phyloP scores from a whole-genome alignment of 805 yeast species.

The Clavispora carvajalis region DNA sequence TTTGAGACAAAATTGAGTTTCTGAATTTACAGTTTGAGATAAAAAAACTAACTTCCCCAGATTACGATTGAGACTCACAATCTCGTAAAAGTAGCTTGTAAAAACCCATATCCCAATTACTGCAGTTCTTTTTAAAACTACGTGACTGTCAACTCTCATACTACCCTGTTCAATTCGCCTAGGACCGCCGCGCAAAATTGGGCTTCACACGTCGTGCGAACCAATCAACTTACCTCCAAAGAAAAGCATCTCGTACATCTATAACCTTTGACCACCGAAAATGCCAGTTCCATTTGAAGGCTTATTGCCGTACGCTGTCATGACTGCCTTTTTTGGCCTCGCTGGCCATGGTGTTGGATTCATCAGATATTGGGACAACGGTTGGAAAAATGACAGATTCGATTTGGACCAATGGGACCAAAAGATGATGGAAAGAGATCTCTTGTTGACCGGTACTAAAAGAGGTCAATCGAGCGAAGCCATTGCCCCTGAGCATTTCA shows the following conservation, averaged over 20 bases:
- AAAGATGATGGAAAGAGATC: conserved; percentile 63
- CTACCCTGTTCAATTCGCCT: too few relatives aligned
- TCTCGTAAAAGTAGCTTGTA: too few relatives aligned
- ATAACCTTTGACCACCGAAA: conserved; percentile 7
- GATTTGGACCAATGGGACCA: conserved; percentile 41
- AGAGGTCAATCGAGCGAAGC: conserved; percentile 66
- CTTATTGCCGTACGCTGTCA: conserved; percentile 40
- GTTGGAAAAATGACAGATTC: conserved; percentile 43
- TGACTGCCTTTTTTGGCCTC: conserved; percentile 40
- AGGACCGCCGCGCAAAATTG: background rate
- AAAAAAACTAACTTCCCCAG: too few relatives aligned
- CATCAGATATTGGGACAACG: conserved; percentile 45
- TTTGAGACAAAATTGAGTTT: too few relatives aligned
- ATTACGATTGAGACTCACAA: too few relatives aligned
- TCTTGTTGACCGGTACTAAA: conserved; percentile 66
- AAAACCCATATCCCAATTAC: too few relatives aligned
- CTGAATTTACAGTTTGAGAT: too few relatives aligned
- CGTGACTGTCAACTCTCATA: too few relatives aligned
- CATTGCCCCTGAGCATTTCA: conserved; percentile 72
- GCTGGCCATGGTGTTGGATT: conserved; percentile 44
- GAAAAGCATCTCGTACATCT: background rate
- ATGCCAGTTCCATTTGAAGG: conserved; percentile 48
- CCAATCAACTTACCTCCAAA: conserved; percentile 14
- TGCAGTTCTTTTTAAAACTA: too few relatives aligned
- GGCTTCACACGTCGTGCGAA: conserved; percentile 14